A percentile compares a stretch with the other conserved stretches of the same genome.
phyloP scores from a whole-genome alignment of 2,329 filamentous ascomycete species.

The Aspergillus floridensis region DNA sequence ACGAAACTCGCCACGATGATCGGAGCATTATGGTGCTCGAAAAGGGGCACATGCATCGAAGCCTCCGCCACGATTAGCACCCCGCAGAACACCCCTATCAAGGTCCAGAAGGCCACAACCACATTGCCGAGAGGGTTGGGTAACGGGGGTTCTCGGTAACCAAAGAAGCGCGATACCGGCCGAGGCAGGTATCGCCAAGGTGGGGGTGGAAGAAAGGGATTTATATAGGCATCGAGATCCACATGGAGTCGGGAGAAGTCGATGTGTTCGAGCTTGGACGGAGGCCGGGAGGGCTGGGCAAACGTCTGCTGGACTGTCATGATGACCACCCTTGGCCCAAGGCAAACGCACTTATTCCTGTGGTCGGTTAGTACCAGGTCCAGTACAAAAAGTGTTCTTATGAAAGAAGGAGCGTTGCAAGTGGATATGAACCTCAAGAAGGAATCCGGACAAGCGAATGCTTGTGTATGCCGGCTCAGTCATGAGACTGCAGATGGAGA shows the following conservation, averaged over 20 bases:
- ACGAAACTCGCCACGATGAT: constrained; percentile 70
- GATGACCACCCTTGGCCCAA: neutral
- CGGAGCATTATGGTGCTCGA: constrained; percentile 54
- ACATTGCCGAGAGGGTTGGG: constrained; percentile 55
- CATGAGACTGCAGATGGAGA: neutral
- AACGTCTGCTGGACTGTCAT: constrained; percentile 1
- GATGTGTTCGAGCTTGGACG: constrained; percentile 10
- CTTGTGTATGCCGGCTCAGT: neutral
- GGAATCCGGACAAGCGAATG: neutral
- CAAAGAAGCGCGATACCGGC: constrained; percentile 66
- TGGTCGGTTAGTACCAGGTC: neutral
- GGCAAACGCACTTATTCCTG: neutral
- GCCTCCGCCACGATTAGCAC: constrained; percentile 60
- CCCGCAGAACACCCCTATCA: constrained; percentile 63
- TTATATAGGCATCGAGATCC: constrained; percentile 74
- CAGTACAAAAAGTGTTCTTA: neutral
- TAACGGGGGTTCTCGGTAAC: constrained; percentile 50
- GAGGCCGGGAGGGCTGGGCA: constrained; percentile 7
- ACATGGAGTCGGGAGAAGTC: constrained; percentile 51
- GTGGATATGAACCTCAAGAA: neutral
- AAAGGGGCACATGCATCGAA: constrained; percentile 54
- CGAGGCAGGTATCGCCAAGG: constrained; percentile 63
- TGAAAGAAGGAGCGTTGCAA: neutral
- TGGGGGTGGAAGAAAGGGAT: constrained; percentile 66
- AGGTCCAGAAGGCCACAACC: constrained; percentile 59